phyloP scores from a whole-genome alignment of 2,329 filamentous ascomycete genomes.

The Cercospora sp. region DNA sequence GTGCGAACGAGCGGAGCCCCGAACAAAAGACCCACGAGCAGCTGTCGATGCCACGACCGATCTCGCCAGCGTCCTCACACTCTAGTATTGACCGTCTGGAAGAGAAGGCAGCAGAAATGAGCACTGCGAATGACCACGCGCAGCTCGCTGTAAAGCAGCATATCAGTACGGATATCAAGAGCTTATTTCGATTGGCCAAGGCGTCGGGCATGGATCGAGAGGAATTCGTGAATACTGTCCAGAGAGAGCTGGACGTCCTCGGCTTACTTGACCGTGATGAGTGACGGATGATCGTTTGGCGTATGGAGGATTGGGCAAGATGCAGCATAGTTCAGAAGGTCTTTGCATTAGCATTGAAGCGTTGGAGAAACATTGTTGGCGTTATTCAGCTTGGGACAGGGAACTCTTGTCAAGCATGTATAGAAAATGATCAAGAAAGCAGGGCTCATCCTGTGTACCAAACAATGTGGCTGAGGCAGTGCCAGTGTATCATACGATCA shows the following conservation, averaged over 20 bases:
- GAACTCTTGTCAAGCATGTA: neutral
- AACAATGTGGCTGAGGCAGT: neutral
- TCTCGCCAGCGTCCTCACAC: slow-evolving; percentile 45
- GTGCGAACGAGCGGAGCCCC: slow-evolving; percentile 20
- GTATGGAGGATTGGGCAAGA: neutral
- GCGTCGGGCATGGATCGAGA: slow-evolving; percentile 70
- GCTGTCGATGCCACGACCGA: slow-evolving; percentile 52
- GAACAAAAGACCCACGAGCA: slow-evolving; percentile 19
- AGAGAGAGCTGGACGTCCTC: slow-evolving; percentile 70
- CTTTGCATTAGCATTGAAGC: neutral
- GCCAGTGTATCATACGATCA: neutral
- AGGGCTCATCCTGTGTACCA: neutral
- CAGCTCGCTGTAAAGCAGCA: slow-evolving; percentile 78
- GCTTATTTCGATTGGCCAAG: slow-evolving; percentile 69
- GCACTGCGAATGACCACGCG: slow-evolving; percentile 51
- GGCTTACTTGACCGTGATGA: slow-evolving; percentile 65
- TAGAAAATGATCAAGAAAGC: neutral
- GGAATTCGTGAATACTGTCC: slow-evolving; percentile 73
- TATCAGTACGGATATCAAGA: slow-evolving; percentile 74
- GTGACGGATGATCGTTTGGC: slow-evolving; percentile 11
- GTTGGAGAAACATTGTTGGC: neutral
- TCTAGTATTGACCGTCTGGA: slow-evolving; percentile 59
- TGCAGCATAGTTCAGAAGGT: neutral
- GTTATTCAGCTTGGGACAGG: neutral
- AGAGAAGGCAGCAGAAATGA: slow-evolving; percentile 40